Conservation (phyloP, 257 asterid genomes). For the Forsythia suspensa region DNA sequence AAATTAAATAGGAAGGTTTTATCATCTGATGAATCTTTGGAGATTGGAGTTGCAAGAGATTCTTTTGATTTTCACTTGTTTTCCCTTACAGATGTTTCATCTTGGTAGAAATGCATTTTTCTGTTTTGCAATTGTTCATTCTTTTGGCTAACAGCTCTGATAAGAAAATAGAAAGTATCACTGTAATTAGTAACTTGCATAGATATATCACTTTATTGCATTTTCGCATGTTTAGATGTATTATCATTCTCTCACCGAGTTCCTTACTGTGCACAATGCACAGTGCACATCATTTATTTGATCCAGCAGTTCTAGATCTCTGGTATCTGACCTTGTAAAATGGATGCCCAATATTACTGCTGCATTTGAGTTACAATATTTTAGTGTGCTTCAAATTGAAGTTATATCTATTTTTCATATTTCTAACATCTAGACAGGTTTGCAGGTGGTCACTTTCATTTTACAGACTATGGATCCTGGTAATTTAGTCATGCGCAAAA, state of each 20-base stretch:
- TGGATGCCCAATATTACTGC: background rate
- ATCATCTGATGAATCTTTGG: too few relatives aligned
- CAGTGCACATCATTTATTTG: conserved; percentile 2
- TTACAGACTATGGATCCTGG: conserved; percentile 97
- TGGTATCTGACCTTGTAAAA: conserved; percentile 8
- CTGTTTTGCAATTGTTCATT: too few relatives aligned
- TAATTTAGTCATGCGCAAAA: conserved; percentile 81
- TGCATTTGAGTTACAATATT: conserved; percentile 13
- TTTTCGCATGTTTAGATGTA: conserved; percentile 2
- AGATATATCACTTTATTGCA: too few relatives aligned
- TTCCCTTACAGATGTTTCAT: too few relatives aligned
- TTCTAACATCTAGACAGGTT: conserved; percentile 84
- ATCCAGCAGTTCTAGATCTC: background rate
- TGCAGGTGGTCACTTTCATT: conserved; percentile 89
- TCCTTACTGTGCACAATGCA: background rate
- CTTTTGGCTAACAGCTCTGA: too few relatives aligned
- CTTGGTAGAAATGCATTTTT: too few relatives aligned
- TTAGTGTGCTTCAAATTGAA: conserved; percentile 17
- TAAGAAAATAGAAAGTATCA: too few relatives aligned
- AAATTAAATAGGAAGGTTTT: too few relatives aligned
- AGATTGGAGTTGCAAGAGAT: too few relatives aligned
- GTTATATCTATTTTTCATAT: conserved; percentile 22
- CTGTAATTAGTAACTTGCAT: too few relatives aligned
- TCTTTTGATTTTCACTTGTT: too few relatives aligned
- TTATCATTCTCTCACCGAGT: background rate